Evolutionary conservation across 1,284 basidiomycete species (phyloP), one percentile per base, ranked within the genome.

Genomic region (Lignosus rhinocerotis): DNA sequence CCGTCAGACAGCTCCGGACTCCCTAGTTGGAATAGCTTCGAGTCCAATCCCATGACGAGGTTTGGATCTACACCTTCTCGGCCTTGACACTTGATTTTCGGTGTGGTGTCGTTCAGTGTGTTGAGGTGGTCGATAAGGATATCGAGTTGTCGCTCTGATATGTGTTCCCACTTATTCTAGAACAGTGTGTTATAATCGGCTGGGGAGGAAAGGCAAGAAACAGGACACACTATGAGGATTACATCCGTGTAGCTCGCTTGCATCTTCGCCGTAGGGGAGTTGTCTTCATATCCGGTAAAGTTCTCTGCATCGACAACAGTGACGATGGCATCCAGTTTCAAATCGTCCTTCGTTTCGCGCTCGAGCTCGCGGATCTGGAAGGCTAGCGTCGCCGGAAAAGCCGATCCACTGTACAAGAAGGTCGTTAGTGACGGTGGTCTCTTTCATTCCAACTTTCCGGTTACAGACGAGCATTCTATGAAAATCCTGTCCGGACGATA

Each of bases 181-280:
- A 16, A 31, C 16, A 12, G 14, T 9, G 38, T 14, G 34, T 10
- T 42, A 38, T 39, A 0, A n/a, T n/a, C 21, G 21, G n/a, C 21
- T 2, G 31, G 2, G 19, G 14, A 19, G 11, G 7, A 19, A 60
- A 47, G 39, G 9, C 12, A 11, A 32, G 45, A 11, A 11, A 32
- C 43, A 45, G n/a, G 2, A 75, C 89, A 59, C 60, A 92, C 91
- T 55, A 96, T 83, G 31, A 96, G 77, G 54, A 96, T 86, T 45
- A 94, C 80, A 69, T 96, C 94, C 3, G 93, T 94, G 70, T 95
- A 96, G 68, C 89, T 89, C n/a, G 94, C 92, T 76, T 95, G 93
- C 84, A 96, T 92, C 73, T 85, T 90, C 32, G 93, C 94, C 6
- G 93, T 93, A 0, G 90, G 88, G 21, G 89, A 93, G 2, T 84